A percentile compares a stretch with the other conserved stretches of the same genome.
Evolutionary conservation across 257 asterid genomes (phyloP).

Genomic region (Schizonepeta tenuifolia): DNA sequence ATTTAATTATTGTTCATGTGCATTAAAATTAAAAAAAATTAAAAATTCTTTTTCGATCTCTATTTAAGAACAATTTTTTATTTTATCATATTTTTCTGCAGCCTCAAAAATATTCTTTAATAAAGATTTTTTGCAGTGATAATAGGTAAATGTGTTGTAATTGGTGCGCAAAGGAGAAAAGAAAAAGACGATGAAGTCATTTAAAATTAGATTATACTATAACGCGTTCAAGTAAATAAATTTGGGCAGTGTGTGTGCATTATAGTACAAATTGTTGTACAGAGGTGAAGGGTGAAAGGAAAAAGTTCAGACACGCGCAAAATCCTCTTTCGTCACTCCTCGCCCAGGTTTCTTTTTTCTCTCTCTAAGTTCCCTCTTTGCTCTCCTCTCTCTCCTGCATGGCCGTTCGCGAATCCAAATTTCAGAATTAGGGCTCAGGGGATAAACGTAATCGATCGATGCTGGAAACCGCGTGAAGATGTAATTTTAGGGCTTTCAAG

Average conservation of each 20-base stretch:
- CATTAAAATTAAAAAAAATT: too few species aligned
- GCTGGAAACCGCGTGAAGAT: constrained; percentile 39
- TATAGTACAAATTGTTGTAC: constrained; percentile 6
- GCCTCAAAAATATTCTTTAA: too few species aligned
- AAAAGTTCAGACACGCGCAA: constrained; percentile 26
- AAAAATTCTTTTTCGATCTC: too few species aligned
- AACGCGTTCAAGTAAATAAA: background rate
- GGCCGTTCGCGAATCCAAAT: constrained; percentile 47
- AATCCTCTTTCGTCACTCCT: constrained; percentile 39
- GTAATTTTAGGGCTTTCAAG: constrained; percentile 51
- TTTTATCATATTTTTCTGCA: too few species aligned
- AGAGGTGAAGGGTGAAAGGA: background rate
- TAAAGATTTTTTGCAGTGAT: too few species aligned
- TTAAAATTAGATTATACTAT: background rate
- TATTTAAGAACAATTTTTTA: too few species aligned
- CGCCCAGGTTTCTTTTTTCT: constrained; percentile 29
- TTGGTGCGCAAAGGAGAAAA: background rate
- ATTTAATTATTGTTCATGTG: too few species aligned
- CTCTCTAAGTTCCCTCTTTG: constrained; percentile 36
- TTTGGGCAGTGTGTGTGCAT: background rate
- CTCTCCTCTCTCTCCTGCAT: constrained; percentile 46
- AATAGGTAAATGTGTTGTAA: too few species aligned
- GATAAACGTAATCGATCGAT: constrained; percentile 16
- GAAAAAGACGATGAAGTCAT: background rate
- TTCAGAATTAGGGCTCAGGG: constrained; percentile 53